Evolutionary conservation across 2,329 filamentous ascomycete species (phyloP).

Genomic region (Apiospora aurea): DNA sequence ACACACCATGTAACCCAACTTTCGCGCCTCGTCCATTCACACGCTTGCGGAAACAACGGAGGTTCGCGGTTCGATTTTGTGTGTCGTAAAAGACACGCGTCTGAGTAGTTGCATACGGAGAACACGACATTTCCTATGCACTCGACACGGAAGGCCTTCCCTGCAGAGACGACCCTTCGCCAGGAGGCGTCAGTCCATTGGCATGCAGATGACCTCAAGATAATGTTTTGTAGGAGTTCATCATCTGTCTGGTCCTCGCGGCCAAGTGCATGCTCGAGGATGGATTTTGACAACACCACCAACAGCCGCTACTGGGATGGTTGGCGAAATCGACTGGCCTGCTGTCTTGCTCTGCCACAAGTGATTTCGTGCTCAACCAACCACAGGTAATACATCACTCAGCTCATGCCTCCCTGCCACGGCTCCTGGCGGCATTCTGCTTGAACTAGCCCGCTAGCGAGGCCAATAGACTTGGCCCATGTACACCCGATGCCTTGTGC

Average conservation of each 20-base stretch:
- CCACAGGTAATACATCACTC: conserved; percentile 12
- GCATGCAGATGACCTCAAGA: not conserved
- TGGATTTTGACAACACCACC: conserved; percentile 12
- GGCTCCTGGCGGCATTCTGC: conserved; percentile 15
- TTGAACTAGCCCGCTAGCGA: conserved; percentile 1
- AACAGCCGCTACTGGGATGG: not conserved
- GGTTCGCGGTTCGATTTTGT: not conserved
- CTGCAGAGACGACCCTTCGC: conserved; percentile 9
- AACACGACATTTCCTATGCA: conserved; percentile 18
- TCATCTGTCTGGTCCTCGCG: not conserved
- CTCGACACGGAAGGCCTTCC: conserved; percentile 4
- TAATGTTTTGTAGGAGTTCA: not conserved
- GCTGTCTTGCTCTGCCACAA: conserved; percentile 12
- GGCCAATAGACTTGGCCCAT: not conserved
- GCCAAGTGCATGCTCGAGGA: not conserved
- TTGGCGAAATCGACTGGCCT: not conserved
- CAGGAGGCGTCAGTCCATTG: conserved; percentile 1
- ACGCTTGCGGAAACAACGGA: not conserved
- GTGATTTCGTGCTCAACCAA: conserved; percentile 11
- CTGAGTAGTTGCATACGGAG: not conserved
- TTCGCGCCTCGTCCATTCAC: not conserved
- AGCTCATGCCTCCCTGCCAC: conserved; percentile 1
- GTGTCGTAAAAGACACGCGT: conserved; percentile 20
- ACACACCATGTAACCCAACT: conserved; percentile 18
- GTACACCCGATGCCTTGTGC: not conserved